Conservation (phyloP, 148 eudicot species). For the Vaccinium corymbosum region DNA sequence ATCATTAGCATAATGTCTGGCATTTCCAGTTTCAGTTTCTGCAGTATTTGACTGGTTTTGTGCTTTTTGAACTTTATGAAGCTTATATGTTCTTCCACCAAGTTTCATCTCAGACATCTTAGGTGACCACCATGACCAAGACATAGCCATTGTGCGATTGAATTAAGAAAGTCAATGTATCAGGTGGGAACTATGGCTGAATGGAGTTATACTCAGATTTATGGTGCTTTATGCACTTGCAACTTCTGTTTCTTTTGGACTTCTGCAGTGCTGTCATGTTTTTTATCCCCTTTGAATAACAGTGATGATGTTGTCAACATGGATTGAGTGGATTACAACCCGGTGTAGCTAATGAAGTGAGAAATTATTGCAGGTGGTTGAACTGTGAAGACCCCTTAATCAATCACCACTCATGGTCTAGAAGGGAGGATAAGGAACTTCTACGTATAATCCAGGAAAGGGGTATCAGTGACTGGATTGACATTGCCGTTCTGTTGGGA, state of each 20-base stretch:
- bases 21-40: constrained; percentile 12
- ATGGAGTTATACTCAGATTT: constrained; percentile 1
- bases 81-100: constrained; percentile 23
- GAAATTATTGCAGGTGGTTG: constrained; percentile 59
- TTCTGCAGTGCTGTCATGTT: background rate
- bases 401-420: constrained; percentile 50
- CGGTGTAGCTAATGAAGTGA: constrained; percentile 5
- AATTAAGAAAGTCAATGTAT: constrained; percentile 17
- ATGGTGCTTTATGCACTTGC: constrained; percentile 15
- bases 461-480: constrained; percentile 65
- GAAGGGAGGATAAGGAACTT: constrained; percentile 64
- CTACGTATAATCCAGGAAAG: constrained; percentile 53
- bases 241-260: background rate
- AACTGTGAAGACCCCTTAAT: constrained; percentile 70
- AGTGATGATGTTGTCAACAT: constrained; percentile 5
- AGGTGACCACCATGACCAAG: constrained; percentile 19
- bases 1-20: constrained; percentile 15
- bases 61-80: constrained; percentile 24
- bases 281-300: background rate
- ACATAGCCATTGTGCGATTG: constrained; percentile 24
- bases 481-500: constrained; percentile 50
- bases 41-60: constrained; percentile 20
- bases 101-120: constrained; percentile 17
- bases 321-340: background rate
- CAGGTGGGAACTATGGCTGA: constrained; percentile 22